Conservation (phyloP, 371 early-diverging fungal species). For the Haplosporangium sp. region DNA sequence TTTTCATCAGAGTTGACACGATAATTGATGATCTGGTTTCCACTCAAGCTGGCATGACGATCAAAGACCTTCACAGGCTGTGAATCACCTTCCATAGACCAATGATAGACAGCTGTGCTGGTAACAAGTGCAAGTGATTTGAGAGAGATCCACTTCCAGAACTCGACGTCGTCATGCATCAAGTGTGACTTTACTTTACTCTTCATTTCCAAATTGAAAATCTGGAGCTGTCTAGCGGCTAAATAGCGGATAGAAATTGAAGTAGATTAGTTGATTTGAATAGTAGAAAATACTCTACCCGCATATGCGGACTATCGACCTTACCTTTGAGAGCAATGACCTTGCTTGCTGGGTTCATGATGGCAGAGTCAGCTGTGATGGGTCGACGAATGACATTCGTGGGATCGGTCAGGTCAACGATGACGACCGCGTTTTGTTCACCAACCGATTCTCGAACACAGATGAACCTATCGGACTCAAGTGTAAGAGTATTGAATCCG, state of each 20-base stretch:
- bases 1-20: conserved; percentile 89
- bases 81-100: conserved; percentile 95
- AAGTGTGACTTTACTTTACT: conserved; percentile 92
- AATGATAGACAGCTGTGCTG: conserved; percentile 90
- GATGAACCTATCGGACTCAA: conserved; percentile 98
- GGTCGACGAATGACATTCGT: conserved; percentile 88
- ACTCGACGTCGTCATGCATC: conserved; percentile 95
- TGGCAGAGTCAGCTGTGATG: conserved; percentile 97
- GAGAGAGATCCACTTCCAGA: conserved; percentile 96
- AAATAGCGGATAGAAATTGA: neutral
- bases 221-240: conserved; percentile 94
- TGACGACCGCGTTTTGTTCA: conserved; percentile 90
- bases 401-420: conserved; percentile 91
- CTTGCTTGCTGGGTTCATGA: conserved; percentile 95
- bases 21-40: conserved; percentile 96
- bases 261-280: neutral
- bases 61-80: conserved; percentile 94
- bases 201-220: conserved; percentile 96
- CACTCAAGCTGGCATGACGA: conserved; percentile 83
- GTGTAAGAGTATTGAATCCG: conserved; percentile 96
- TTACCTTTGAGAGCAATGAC: conserved; percentile 96
- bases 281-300: neutral
- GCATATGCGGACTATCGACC: neutral
- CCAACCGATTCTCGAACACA: conserved; percentile 95
- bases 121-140: conserved; percentile 95